Evolutionary conservation across 2,329 filamentous ascomycete species (phyloP), one percentile per base, ranked within the genome.

Genomic region (Fusarium virguliforme): DNA sequence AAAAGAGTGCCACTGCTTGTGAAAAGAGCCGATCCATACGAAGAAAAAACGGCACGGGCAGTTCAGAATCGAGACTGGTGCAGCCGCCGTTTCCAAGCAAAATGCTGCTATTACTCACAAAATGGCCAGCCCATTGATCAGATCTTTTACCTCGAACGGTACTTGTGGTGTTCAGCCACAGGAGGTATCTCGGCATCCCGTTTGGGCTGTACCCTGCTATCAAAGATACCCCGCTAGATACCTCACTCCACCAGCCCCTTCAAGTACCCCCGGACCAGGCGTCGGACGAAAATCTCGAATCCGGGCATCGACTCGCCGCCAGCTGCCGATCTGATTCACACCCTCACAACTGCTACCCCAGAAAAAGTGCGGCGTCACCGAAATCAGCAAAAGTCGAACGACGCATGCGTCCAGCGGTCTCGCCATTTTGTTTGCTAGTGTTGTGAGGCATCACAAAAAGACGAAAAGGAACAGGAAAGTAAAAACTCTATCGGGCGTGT

Each of bases 251-350:
- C 50, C 22, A 53, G 50, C 50, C 50, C 13, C 50, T 12, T 8
- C 30, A 53, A 2, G 50, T 53, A 53, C 50, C 30, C 32, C 38
- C 28, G 26, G 43, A 34, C 7, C 53, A 50, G 24, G 13, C 41
- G 26, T 57, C 51, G 53, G 66, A 18, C 50, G 72, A 75, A 75
- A 75, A 75, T 75, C 72, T 75, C 67, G 64, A 75, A 70, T 68
- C 43, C 70, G 68, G 72, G 64, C 73, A 63, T 73, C 65, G 64
- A 64, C 73, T 72, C 71, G 66, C 73, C 73, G 58, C 62, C 57
- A 64, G 43, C 63, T 65, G 73, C 68, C 73, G 56, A 70, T 67
- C 71, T 70, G 68, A 74, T 74, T 55, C 72, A 70, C 73, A 74
- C 70, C 73, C 61, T 62, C 67, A 60, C 57, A 67, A 60, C 64